Percentiles rank a stretch among this genome's conserved stretches.
Conservation (phyloP, 306 rosid genomes). For the Macrotyloma uniflorum region DNA sequence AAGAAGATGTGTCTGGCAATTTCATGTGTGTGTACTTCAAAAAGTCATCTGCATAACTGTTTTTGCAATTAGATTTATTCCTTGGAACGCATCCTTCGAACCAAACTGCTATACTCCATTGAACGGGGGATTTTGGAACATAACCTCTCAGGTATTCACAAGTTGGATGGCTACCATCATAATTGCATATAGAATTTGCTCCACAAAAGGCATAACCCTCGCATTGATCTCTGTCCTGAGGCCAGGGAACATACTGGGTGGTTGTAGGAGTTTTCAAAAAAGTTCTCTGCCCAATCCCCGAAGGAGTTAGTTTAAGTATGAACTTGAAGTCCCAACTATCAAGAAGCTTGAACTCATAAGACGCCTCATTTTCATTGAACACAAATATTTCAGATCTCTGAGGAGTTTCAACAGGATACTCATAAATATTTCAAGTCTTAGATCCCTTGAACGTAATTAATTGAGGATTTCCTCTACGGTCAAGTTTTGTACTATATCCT, state of each 20-base stretch:
- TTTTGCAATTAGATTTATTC: background rate
- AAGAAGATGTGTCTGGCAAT: background rate
- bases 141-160: background rate
- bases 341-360: background rate
- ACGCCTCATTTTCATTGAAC: conserved; percentile 22
- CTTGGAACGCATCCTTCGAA: background rate
- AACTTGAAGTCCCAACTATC: background rate
- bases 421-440: too few species aligned
- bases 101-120: background rate
- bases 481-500: background rate
- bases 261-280: background rate
- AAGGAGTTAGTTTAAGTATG: background rate
- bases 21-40: background rate
- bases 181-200: background rate
- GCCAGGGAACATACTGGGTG: background rate
- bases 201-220: conserved; percentile 1
- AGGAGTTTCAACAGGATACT: too few species aligned
- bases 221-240: background rate
- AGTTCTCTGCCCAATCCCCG: background rate
- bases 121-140: background rate
- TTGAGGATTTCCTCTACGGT: background rate
- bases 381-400: background rate
- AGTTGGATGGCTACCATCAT: background rate
- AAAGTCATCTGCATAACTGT: background rate
- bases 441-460: background rate